A percentile compares a stretch with the other conserved stretches of the same genome.
Evolutionary conservation across 179 eudicot genomes (phyloP).

Genomic region (Beta corolliflora): DNA sequence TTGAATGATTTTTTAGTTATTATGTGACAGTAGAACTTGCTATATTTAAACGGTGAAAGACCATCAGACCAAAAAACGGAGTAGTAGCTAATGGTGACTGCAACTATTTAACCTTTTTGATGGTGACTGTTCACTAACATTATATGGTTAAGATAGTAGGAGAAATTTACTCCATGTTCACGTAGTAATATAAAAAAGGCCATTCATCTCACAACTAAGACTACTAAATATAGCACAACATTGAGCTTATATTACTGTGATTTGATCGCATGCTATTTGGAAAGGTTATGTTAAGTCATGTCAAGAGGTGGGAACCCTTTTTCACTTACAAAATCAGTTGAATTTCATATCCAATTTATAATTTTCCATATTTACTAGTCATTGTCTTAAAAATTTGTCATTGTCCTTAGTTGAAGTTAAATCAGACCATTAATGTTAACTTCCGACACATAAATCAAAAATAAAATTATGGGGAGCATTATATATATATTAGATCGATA

Average conservation of each 20-base stretch:
- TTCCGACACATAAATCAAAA: too few relatives aligned
- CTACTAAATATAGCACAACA: constrained; percentile 7
- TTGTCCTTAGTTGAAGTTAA: too few relatives aligned
- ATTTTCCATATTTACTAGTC: too few relatives aligned
- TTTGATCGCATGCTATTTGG: constrained; percentile 5
- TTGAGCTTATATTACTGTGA: constrained; percentile 6
- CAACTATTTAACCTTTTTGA: constrained; percentile 20
- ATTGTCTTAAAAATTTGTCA: too few relatives aligned
- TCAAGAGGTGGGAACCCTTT: constrained; percentile 9
- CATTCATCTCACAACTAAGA: not conserved
- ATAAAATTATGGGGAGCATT: too few relatives aligned
- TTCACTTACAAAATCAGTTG: not conserved
- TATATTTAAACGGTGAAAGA: not conserved
- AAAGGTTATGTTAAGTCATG: constrained; percentile 20
- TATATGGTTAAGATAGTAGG: constrained; percentile 13
- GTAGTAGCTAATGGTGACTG: constrained; percentile 3
- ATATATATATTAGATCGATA: too few relatives aligned
- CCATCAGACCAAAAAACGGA: not conserved
- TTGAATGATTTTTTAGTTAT: not conserved
- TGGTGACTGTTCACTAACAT: constrained; percentile 32
- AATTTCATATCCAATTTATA: not conserved
- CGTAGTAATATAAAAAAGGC: not conserved
- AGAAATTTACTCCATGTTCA: not conserved
- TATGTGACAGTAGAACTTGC: not conserved
- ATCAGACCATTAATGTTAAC: too few relatives aligned